Evolutionary conservation across 2,329 filamentous ascomycete genomes (phyloP).

Genomic region (Xylaria hypoxylon): DNA sequence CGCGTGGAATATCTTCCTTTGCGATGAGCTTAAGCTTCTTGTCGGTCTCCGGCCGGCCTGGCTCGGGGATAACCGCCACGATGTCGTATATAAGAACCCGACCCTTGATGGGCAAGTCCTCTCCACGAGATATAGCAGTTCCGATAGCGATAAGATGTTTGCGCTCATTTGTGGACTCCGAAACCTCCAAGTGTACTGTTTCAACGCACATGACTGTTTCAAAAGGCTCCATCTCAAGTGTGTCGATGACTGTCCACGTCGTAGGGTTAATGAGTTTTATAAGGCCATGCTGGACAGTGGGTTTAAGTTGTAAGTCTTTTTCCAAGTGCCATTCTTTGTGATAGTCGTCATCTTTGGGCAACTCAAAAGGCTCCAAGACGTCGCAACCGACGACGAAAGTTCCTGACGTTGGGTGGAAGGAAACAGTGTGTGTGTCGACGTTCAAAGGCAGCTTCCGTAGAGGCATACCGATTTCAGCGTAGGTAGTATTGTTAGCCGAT

Average conservation of each 20-base stretch:
- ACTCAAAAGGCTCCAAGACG: constrained; percentile 75
- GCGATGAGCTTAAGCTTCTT: constrained; percentile 86
- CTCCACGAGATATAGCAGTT: constrained; percentile 86
- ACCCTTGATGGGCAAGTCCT: constrained; percentile 88
- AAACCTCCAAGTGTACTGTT: constrained; percentile 86
- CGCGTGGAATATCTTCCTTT: constrained; percentile 90
- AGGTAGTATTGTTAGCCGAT: constrained; percentile 69
- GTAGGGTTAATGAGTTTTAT: constrained; percentile 83
- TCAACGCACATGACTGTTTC: constrained; percentile 86
- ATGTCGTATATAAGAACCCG: constrained; percentile 92
- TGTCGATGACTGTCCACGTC: constrained; percentile 83
- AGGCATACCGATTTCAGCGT: constrained; percentile 80
- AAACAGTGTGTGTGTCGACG: constrained; percentile 76
- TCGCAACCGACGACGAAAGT: constrained; percentile 83
- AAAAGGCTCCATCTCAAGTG: constrained; percentile 75
- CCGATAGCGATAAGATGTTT: constrained; percentile 86
- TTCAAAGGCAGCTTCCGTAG: constrained; percentile 77
- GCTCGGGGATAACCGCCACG: constrained; percentile 90
- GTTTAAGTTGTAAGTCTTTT: constrained; percentile 70
- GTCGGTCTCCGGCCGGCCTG: constrained; percentile 85
- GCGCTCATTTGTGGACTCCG: constrained; percentile 89
- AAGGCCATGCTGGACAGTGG: constrained; percentile 76
- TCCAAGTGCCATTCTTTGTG: constrained; percentile 85
- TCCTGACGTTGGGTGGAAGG: constrained; percentile 80
- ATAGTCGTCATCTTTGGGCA: constrained; percentile 87